These are phyloP conservation scores for Cercospora canescens DNA, from an alignment of 2,329 filamentous ascomycete genomes.

Conservation along the genomic window DNA sequence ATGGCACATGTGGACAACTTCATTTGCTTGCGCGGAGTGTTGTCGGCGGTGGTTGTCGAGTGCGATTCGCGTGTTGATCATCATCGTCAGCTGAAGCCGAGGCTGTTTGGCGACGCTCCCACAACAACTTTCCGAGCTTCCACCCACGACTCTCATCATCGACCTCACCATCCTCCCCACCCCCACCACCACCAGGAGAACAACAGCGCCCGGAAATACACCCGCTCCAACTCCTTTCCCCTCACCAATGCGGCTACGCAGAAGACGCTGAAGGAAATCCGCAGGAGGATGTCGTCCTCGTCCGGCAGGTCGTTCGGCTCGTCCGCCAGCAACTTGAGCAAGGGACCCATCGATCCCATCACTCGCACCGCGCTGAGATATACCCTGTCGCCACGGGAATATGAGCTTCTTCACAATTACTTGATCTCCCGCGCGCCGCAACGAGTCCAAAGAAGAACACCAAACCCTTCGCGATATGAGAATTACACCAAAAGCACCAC, in stretches of 20 bases:
- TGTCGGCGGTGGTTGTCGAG: slow-evolving; percentile 3
- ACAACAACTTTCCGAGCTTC: neutral
- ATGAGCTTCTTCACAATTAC: slow-evolving; percentile 80
- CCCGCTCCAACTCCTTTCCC: neutral
- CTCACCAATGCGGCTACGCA: slow-evolving; percentile 3
- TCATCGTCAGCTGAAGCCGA: slow-evolving; percentile 9
- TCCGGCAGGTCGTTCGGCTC: slow-evolving; percentile 9
- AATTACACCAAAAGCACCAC: slow-evolving; percentile 40
- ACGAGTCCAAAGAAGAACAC: slow-evolving; percentile 54
- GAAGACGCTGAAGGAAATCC: slow-evolving; percentile 6
- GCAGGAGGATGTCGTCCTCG: slow-evolving; percentile 19
- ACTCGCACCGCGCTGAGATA: slow-evolving; percentile 85
- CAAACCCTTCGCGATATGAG: slow-evolving; percentile 53
- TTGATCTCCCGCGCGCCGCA: slow-evolving; percentile 71
- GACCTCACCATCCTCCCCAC: neutral
- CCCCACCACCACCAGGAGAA: neutral
- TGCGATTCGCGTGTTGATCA: slow-evolving; percentile 8
- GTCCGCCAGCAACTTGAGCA: slow-evolving; percentile 18
- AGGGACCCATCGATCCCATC: slow-evolving; percentile 60
- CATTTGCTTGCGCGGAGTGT: slow-evolving; percentile 2
- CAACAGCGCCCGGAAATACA: neutral
- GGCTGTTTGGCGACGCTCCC: neutral
- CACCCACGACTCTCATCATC: neutral
- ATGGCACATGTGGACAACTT: slow-evolving; percentile 4
- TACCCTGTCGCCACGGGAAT: slow-evolving; percentile 80